Base-by-base conservation (phyloP, 1,139 yeast genomes). In the Hansenula sp. region DNA sequence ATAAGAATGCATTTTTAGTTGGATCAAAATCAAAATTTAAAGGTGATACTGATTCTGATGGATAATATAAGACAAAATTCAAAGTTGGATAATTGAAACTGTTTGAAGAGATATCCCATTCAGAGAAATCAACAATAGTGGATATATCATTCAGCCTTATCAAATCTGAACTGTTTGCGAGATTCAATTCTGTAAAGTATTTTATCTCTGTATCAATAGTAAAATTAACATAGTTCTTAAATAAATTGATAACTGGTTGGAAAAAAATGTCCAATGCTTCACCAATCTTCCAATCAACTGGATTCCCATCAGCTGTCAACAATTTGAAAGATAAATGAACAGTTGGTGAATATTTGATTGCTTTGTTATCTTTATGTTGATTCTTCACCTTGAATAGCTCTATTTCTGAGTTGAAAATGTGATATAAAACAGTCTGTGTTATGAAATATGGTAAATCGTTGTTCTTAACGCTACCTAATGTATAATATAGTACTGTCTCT, bases 201-300 rank as follows among this genome's bases (percentile, higher is more conserved):
- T 84, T 87, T 37, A 87, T 75, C 59, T 89, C 96, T 2, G 95
- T 74, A 52, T 87, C 93, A 18, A 91, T 71, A 1, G 93, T 76
- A 58, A 91, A 80, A 52, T 85, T 82, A 32, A 90, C 77, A 49
- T 79, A 73, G 31, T 77, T 76, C 2, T 68, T 58, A 41, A 83
- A 62, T 40, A 72, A 57, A 16, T 66, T 57, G 35, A 76, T 58
- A 35, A 80, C 68, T 5, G 80, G 77, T 1, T 67, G 60, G 52
- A 82, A 74, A 47, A 69, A 64, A 25, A 60, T 53, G 11, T 66
- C 58, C 28, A 80, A 56, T 12, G 79, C 74, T 3, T 56, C 47
- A 25, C 67, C 69, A 43, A 82, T 72, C 40, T 79, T 81, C 90
- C 89, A 84, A 2, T 68, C 68, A 6, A 80, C 61, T 4, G 77